Conservation (phyloP, 2,329 filamentous ascomycete species). For the Lasiodiplodia hormozganensis region DNA sequence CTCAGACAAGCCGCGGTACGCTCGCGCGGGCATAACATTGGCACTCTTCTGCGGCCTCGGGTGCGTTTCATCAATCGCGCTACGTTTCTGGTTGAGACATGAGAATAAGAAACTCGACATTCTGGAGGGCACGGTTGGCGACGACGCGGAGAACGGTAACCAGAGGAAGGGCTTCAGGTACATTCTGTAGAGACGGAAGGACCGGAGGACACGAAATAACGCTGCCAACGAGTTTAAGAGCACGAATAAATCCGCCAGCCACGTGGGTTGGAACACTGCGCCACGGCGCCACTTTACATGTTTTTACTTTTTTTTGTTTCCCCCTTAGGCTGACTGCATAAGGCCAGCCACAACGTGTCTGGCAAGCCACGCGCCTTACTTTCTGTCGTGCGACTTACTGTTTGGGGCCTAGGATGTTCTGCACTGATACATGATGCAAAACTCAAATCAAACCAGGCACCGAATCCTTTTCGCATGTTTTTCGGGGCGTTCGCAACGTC, state of each 20-base stretch:
- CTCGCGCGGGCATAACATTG: conserved; percentile 7
- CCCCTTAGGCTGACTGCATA: conserved; percentile 1
- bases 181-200: neutral
- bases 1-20: conserved; percentile 17
- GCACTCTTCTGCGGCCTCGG: conserved; percentile 15
- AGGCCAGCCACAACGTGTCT: conserved; percentile 5
- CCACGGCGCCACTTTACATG: neutral
- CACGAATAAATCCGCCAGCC: neutral
- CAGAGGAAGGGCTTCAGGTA: conserved; percentile 4
- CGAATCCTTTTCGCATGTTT: neutral
- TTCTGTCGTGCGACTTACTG: neutral
- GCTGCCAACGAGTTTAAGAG: neutral
- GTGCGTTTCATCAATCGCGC: neutral
- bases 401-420: neutral
- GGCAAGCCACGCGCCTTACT: neutral
- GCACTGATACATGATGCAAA: neutral
- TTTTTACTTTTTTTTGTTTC: neutral
- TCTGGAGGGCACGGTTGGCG: conserved; percentile 12
- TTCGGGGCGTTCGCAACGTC: neutral
- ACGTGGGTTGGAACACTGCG: neutral
- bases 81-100: conserved; percentile 16
- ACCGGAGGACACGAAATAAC: neutral
- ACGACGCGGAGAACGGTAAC: neutral
- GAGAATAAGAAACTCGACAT: conserved; percentile 21
- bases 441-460: conserved; percentile 1